Conservation (phyloP, 176 grass and related monocot species). For the Areca catechu region DNA sequence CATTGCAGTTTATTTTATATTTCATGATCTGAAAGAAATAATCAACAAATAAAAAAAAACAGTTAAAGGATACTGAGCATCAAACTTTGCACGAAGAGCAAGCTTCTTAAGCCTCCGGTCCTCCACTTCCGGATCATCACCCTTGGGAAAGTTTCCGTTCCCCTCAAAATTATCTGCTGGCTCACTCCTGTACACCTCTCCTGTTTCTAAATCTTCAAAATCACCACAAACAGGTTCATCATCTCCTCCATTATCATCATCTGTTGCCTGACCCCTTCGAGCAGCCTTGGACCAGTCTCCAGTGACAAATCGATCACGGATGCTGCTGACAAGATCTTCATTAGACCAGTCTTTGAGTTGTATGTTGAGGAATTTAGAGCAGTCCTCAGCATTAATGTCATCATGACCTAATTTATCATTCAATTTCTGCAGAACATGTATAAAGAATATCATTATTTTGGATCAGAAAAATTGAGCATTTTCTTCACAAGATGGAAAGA, state of each 20-base stretch:
- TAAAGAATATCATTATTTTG: constrained; percentile 3
- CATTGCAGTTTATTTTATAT: too few relatives aligned
- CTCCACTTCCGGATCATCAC: constrained; percentile 46
- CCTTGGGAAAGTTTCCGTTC: constrained; percentile 18
- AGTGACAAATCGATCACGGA: constrained; percentile 83
- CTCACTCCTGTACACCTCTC: constrained; percentile 43
- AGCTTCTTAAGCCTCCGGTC: constrained; percentile 81
- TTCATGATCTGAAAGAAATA: constrained; percentile 1
- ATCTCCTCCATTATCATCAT: constrained; percentile 44
- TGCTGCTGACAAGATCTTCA: constrained; percentile 55
- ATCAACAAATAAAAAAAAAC: constrained; percentile 15
- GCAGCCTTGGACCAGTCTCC: constrained; percentile 96
- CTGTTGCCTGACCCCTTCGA: constrained; percentile 39
- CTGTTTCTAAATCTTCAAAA: constrained; percentile 96
- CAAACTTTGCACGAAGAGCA: constrained; percentile 74
- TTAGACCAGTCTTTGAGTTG: constrained; percentile 71
- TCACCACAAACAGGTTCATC: constrained; percentile 63
- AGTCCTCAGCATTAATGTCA: constrained; percentile 64
- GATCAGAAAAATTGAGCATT: too few relatives aligned
- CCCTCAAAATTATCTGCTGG: constrained; percentile 21
- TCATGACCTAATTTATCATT: constrained; percentile 42
- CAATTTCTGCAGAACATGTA: constrained; percentile 36
- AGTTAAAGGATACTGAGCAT: constrained; percentile 74
- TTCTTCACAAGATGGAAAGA: too few relatives aligned
- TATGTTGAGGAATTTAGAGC: constrained; percentile 62